A percentile compares a stretch with the other conserved stretches of the same genome.
phyloP scores from a whole-genome alignment of 129 eudicot species.

The Calendula officinalis region DNA sequence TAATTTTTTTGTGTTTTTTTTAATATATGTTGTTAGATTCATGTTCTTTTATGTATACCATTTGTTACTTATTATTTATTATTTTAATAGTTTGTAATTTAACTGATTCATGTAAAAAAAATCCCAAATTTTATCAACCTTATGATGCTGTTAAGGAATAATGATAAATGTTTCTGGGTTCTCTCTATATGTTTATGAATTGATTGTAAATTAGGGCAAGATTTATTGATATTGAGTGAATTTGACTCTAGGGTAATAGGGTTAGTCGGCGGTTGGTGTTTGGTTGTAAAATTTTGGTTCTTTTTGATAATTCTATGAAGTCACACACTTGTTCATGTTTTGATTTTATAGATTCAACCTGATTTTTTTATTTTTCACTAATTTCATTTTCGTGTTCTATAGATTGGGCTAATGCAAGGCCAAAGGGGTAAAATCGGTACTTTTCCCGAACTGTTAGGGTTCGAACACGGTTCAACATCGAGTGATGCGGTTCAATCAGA shows the following conservation, averaged over 20 bases:
- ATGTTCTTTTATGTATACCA: not conserved
- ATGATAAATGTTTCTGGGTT: constrained; percentile 13
- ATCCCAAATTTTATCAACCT: not conserved
- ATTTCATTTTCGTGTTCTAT: not conserved
- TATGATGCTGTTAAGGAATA: not conserved
- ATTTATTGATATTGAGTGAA: constrained; percentile 16
- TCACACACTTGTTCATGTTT: constrained; percentile 5
- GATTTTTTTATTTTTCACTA: not conserved
- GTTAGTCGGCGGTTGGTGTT: constrained; percentile 30
- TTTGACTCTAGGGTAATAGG: constrained; percentile 17
- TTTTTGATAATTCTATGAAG: constrained; percentile 7
- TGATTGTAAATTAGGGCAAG: constrained; percentile 21
- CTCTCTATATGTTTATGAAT: constrained; percentile 10
- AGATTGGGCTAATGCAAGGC: constrained; percentile 71
- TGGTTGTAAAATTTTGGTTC: constrained; percentile 23
- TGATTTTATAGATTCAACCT: constrained; percentile 23
- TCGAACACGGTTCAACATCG: constrained; percentile 61
- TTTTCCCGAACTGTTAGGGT: constrained; percentile 13
- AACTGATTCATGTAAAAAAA: not conserved
- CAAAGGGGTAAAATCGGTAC: constrained; percentile 69
- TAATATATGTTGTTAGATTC: constrained; percentile 11
- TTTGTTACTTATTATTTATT: not conserved
- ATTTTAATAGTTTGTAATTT: constrained; percentile 10
- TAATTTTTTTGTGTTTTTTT: not conserved
- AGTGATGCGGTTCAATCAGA: constrained; percentile 12